Percentiles rank a stretch among this genome's conserved stretches.
These are phyloP conservation scores for Pouteria campechiana DNA, from an alignment of 179 eudicot genomes.

Conservation along the genomic window DNA sequence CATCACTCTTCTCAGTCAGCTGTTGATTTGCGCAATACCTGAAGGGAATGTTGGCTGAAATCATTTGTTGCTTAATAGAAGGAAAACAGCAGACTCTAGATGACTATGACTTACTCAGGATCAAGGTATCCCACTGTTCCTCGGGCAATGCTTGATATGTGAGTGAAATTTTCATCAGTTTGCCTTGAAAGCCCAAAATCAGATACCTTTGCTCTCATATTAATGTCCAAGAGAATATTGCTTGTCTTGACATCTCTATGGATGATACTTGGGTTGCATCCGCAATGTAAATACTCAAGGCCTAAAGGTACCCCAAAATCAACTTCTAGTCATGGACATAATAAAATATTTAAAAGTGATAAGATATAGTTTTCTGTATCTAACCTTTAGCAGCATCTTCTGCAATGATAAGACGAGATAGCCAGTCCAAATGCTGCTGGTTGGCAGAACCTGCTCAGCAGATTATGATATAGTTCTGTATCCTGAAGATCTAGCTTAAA, in stretches of 20 bases:
- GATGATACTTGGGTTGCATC: conserved; percentile 93
- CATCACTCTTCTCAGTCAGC: conserved; percentile 84
- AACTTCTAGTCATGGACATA: neutral
- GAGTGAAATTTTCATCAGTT: conserved; percentile 84
- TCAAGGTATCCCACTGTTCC: conserved; percentile 96
- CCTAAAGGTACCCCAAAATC: conserved; percentile 27
- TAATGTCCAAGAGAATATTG: conserved; percentile 85
- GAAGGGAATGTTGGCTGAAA: conserved; percentile 2
- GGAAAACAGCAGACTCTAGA: neutral
- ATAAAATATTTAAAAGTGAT: neutral
- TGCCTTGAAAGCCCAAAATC: conserved; percentile 93
- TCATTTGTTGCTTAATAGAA: conserved; percentile 1
- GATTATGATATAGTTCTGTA: conserved; percentile 1
- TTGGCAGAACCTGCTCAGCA: conserved; percentile 46
- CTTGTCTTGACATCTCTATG: conserved; percentile 98
- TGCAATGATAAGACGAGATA: conserved; percentile 77
- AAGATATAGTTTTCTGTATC: neutral
- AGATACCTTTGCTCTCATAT: conserved; percentile 97
- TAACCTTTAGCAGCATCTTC: conserved; percentile 99
- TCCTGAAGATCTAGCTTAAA: neutral
- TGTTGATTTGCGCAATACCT: conserved; percentile 87
- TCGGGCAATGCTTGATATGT: conserved; percentile 77
- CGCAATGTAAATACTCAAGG: conserved; percentile 90
- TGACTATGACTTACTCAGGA: conserved; percentile 61
- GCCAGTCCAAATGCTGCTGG: conserved; percentile 70